Evolutionary conservation across 768 basidiomycete species (phyloP).

Genomic region (Leccinum subgranulosum): DNA sequence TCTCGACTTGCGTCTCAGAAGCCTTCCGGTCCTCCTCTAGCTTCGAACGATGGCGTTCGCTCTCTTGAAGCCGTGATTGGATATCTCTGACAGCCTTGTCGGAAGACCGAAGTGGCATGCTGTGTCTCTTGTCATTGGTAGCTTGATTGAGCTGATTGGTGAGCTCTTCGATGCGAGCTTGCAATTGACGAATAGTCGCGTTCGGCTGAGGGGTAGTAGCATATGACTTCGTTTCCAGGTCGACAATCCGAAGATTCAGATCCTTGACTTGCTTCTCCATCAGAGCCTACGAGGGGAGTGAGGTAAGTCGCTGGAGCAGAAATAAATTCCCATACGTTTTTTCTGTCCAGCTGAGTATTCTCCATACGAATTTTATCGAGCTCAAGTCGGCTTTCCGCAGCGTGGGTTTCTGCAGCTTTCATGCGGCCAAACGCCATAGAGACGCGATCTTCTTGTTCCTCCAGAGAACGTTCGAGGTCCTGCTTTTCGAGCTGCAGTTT

Average conservation of each 20-base stretch:
- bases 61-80: conserved; percentile 54
- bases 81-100: conserved; percentile 52
- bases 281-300: conserved; percentile 49
- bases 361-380: conserved; percentile 74
- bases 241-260: conserved; percentile 76
- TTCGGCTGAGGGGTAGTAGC: conserved; percentile 58
- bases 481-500: conserved; percentile 76
- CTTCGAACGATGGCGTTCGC: conserved; percentile 56
- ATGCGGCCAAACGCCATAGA: conserved; percentile 69
- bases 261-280: conserved; percentile 87
- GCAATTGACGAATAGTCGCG: conserved; percentile 55
- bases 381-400: conserved; percentile 73
- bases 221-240: conserved; percentile 78
- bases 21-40: conserved; percentile 64
- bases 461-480: conserved; percentile 72
- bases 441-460: conserved; percentile 75
- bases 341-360: conserved; percentile 75
- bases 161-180: conserved; percentile 72
- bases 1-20: conserved; percentile 56
- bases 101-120: conserved; percentile 35
- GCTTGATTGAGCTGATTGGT: conserved; percentile 42
- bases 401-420: conserved; percentile 77
- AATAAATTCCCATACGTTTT: conserved; percentile 52
- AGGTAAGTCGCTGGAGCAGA: not conserved
- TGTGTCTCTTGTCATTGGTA: conserved; percentile 39